Evolutionary conservation across 306 rosid species (phyloP), one percentile per base, ranked within the genome.

Genomic region (Sechiopsis laciniata): DNA sequence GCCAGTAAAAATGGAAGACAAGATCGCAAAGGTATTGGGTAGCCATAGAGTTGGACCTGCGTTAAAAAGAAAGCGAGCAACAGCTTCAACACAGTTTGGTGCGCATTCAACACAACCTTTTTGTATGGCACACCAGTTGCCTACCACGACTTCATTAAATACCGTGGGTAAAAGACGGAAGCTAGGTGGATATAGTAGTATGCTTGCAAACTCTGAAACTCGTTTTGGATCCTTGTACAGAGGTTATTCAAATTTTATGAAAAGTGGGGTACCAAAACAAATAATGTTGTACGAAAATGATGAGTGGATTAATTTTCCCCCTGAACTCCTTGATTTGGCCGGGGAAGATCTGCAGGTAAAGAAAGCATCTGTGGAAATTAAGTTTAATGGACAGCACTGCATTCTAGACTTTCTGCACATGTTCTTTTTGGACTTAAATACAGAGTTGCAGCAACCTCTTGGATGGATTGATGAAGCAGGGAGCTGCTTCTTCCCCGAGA

Each of bases 401-500:
- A 75, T 90, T 79, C 85, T 94, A 9, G 91, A 94, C 77, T 94
- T 94, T 79, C 73, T 94, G 81, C 97, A 87, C 73, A 88, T 94
- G 98, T 83, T 78, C 37, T 85, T 76, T 54, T 66, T 94, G 87
- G 86, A 94, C 85, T 71, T 90, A 82, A 74, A 84, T 79, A 80
- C 95, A 42, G 97, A 92, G 12, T 73, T 74, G 71, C 89, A 82
- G 53, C 81, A 84, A 35, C 92, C 91, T 73, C 85, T 94, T 63
- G 98, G 95, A 17, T 94, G 97, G 96, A 94, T 94, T 73, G 98
- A 94, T 80, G 95, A 87, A 74, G 76, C 85, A 21, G 96, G 88
- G 52, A 37, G 56, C 58, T 94, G 97, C 84, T 94, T 89, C 85
- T 94, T 94, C 83, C 98, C 98, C 5, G 96, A 90, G 82, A 76